Conservation (phyloP, 176 grass and related monocot genomes). For the Aegilops tauschii region DNA sequence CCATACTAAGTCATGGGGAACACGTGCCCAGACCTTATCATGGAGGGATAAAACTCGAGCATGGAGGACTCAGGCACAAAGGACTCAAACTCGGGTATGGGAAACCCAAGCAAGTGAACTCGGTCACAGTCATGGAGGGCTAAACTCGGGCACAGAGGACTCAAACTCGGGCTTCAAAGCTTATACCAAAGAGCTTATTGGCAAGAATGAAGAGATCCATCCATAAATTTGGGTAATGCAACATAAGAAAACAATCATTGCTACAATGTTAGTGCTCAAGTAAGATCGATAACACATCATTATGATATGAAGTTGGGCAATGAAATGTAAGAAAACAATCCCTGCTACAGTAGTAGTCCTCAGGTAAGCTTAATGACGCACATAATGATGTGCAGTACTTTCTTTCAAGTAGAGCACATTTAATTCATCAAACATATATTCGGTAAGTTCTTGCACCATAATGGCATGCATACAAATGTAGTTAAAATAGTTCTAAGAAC, state of each 20-base stretch:
- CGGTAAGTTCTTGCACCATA: neutral
- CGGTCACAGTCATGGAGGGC: no score
- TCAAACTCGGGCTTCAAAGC: conserved; percentile 55
- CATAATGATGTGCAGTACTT: neutral
- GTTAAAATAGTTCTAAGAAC: no score
- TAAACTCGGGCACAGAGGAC: neutral
- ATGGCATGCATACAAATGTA: neutral
- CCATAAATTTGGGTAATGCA: conserved; percentile 67
- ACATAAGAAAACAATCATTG: conserved; percentile 83
- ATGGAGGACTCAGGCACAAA: no score
- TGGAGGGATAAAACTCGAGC: no score
- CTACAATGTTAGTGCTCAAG: conserved; percentile 25
- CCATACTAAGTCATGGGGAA: no score
- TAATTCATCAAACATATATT: neutral
- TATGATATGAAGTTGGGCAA: conserved; percentile 74
- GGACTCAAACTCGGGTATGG: no score
- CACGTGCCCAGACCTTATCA: no score
- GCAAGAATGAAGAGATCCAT: conserved; percentile 47
- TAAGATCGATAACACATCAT: neutral
- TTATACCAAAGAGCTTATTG: conserved; percentile 81
- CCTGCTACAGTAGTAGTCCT: conserved; percentile 50
- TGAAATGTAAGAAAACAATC: conserved; percentile 81
- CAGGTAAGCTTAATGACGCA: neutral
- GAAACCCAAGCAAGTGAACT: no score
- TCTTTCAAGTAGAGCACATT: neutral